Evolutionary conservation across 2,329 filamentous ascomycete genomes (phyloP).

Genomic region (Laburnicola sp.): DNA sequence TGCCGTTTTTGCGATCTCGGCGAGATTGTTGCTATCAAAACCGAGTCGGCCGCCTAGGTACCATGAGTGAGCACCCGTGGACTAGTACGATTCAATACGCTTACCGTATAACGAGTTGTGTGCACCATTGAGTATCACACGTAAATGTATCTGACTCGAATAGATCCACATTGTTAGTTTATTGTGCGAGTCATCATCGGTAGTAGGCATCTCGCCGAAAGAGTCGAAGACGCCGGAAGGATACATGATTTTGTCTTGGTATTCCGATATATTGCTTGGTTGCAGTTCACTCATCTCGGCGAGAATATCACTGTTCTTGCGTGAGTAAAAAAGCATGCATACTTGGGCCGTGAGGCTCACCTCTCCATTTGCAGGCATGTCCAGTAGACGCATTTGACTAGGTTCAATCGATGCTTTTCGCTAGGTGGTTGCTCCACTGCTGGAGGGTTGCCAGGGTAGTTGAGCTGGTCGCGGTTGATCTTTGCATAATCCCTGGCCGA

Average conservation of each 20-base stretch:
- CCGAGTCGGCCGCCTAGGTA: constrained; percentile 32
- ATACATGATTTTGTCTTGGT: constrained; percentile 66
- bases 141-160: constrained; percentile 63
- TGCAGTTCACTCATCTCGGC: constrained; percentile 74
- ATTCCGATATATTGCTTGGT: constrained; percentile 61
- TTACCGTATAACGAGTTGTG: constrained; percentile 59
- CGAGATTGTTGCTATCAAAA: constrained; percentile 39
- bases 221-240: constrained; percentile 61
- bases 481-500: constrained; percentile 41
- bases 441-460: constrained; percentile 12
- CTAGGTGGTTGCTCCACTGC: constrained; percentile 20
- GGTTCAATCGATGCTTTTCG: constrained; percentile 41
- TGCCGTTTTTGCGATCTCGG: constrained; percentile 34
- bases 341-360: constrained; percentile 49
- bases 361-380: constrained; percentile 91
- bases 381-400: constrained; percentile 75
- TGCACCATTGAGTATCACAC: constrained; percentile 59
- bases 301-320: constrained; percentile 71
- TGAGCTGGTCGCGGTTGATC: constrained; percentile 27
- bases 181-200: constrained; percentile 36
- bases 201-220: constrained; percentile 22
- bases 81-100: constrained; percentile 21
- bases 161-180: constrained; percentile 59
- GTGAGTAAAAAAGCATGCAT: constrained; percentile 1
- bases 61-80: constrained; percentile 23